phyloP scores from a whole-genome alignment of 306 rosid genomes.

The Rosa chinensis region DNA sequence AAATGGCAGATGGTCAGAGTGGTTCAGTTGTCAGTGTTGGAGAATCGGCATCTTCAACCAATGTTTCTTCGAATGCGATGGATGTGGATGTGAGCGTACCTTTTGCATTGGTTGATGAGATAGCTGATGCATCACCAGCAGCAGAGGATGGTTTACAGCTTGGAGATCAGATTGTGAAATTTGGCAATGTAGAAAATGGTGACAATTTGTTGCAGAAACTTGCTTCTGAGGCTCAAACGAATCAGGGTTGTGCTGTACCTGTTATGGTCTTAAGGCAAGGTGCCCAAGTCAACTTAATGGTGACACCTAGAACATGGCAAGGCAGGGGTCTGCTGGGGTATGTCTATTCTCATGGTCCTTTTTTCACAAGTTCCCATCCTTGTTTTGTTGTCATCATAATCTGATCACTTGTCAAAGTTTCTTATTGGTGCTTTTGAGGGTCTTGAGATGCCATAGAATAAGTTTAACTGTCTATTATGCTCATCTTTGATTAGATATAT shows the following conservation, averaged over 20 bases:
- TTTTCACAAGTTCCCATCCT: not conserved
- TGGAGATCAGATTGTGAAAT: slow-evolving; percentile 87
- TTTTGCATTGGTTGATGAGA: slow-evolving; percentile 88
- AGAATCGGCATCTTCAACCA: slow-evolving; percentile 42
- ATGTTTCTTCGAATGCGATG: slow-evolving; percentile 42
- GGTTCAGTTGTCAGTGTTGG: slow-evolving; percentile 32
- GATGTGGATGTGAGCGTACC: slow-evolving; percentile 70
- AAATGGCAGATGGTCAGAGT: slow-evolving; percentile 41
- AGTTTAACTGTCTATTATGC: not conserved
- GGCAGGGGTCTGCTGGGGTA: slow-evolving; percentile 97
- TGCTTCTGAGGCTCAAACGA: slow-evolving; percentile 72
- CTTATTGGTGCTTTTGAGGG: not conserved
- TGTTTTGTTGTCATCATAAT: slow-evolving; percentile 4
- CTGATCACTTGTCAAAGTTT: not conserved
- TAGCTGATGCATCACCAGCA: slow-evolving; percentile 83
- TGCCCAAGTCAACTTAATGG: slow-evolving; percentile 50
- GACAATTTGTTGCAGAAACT: slow-evolving; percentile 68
- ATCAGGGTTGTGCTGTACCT: slow-evolving; percentile 51
- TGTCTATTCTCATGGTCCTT: slow-evolving; percentile 26
- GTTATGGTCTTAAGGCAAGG: slow-evolving; percentile 75
- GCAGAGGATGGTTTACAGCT: slow-evolving; percentile 89
- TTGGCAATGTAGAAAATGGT: slow-evolving; percentile 81
- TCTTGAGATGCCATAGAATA: not conserved
- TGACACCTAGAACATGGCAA: slow-evolving; percentile 92
- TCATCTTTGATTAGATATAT: not conserved